These are phyloP conservation scores for Thermomyces lanuginosus DNA, from an alignment of 2,329 filamentous ascomycete species.

Conservation along the genomic window DNA sequence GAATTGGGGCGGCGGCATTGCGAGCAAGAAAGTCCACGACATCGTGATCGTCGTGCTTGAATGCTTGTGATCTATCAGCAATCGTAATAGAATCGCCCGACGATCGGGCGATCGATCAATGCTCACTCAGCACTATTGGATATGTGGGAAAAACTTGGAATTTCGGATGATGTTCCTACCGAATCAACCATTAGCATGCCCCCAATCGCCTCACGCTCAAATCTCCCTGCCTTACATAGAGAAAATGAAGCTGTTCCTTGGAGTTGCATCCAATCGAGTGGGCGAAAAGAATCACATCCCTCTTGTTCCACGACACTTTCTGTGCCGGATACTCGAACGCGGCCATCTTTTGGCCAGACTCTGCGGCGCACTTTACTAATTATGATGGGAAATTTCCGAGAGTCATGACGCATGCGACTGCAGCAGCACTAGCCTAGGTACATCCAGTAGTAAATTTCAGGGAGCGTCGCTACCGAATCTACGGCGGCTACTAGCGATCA, in stretches of 20 bases:
- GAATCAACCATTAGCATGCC: neutral
- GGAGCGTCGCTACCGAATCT: too few species aligned
- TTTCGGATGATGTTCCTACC: constrained; percentile 25
- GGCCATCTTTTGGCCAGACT: too few species aligned
- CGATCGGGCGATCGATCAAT: neutral
- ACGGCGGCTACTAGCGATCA: too few species aligned
- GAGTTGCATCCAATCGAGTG: constrained; percentile 23
- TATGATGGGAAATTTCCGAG: too few species aligned
- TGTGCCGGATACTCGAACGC: constrained; percentile 21
- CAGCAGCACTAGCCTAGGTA: too few species aligned
- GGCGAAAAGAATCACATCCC: constrained; percentile 30
- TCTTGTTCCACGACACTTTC: constrained; percentile 28
- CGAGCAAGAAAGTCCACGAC: constrained; percentile 29
- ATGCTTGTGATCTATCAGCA: constrained; percentile 9
- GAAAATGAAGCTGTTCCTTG: constrained; percentile 28
- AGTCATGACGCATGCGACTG: too few species aligned
- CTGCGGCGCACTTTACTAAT: too few species aligned
- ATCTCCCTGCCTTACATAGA: constrained; percentile 14
- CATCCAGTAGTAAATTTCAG: too few species aligned
- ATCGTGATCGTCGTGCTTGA: constrained; percentile 32
- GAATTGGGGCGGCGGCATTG: constrained; percentile 19
- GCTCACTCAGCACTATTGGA: constrained; percentile 15
- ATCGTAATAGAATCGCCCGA: neutral
- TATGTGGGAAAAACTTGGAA: constrained; percentile 35
- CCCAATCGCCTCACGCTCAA: neutral